Evolutionary conservation across 306 rosid genomes (phyloP).

Genomic region (Quercus cerris): DNA sequence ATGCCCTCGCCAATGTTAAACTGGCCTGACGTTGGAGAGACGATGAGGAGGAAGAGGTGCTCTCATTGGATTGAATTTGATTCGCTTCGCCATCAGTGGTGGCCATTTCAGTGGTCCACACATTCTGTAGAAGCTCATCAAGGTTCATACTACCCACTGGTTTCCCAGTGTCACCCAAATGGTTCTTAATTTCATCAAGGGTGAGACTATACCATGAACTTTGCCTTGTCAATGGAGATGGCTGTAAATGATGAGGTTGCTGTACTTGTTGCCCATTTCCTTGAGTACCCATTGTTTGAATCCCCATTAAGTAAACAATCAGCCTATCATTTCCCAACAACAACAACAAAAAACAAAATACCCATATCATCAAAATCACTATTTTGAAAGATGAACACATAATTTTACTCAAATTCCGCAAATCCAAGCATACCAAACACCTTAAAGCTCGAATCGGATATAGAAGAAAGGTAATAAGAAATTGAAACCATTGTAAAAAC

Average conservation of each 20-base stretch:
- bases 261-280: constrained; percentile 44
- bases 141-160: constrained; percentile 70
- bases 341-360: background rate
- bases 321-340: constrained; percentile 25
- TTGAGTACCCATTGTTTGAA: constrained; percentile 72
- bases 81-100: constrained; percentile 15
- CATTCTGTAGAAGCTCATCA: constrained; percentile 71
- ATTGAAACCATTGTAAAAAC: too few relatives aligned
- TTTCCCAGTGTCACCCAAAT: constrained; percentile 53
- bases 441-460: too few relatives aligned
- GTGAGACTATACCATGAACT: constrained; percentile 68
- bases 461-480: too few relatives aligned
- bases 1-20: constrained; percentile 57
- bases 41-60: constrained; percentile 30
- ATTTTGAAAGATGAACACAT: too few relatives aligned
- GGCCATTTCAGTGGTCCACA: constrained; percentile 54
- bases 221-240: constrained; percentile 45
- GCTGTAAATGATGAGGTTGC: constrained; percentile 44
- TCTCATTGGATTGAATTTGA: constrained; percentile 34
- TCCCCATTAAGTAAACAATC: constrained; percentile 56
- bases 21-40: constrained; percentile 60
- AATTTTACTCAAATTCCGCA: too few relatives aligned
- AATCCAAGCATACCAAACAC: too few relatives aligned
- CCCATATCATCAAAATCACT: too few relatives aligned
- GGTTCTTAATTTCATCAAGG: constrained; percentile 55